phyloP scores from a whole-genome alignment of 352 stramenopile genomes.

The Phytophthora ohioensis region DNA sequence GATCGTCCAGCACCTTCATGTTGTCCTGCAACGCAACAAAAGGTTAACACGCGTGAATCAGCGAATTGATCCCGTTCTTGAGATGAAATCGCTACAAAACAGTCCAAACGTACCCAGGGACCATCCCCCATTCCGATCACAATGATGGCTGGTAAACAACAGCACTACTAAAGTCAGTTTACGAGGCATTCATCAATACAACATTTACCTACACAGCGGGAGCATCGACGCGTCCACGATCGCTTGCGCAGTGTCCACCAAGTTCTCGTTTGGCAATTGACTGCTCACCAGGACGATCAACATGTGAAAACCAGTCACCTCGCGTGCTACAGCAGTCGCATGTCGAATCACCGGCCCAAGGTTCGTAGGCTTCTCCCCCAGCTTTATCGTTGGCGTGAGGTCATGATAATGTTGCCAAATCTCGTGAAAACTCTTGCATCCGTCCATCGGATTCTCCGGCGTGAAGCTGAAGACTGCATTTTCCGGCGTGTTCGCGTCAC shows the following conservation, averaged over 20 bases:
- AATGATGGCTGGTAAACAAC: slow-evolving; percentile 43
- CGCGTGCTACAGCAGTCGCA: slow-evolving; percentile 53
- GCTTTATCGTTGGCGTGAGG: slow-evolving; percentile 60
- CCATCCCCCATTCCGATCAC: slow-evolving; percentile 64
- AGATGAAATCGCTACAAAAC: background rate
- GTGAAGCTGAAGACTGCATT: slow-evolving; percentile 56
- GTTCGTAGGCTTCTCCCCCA: slow-evolving; percentile 69
- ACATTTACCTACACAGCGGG: slow-evolving; percentile 58
- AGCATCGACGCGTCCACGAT: slow-evolving; percentile 76
- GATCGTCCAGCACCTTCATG: slow-evolving; percentile 82
- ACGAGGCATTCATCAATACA: background rate
- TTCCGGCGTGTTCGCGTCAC: slow-evolving; percentile 58
- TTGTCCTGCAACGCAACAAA: slow-evolving; percentile 52
- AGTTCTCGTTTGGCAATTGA: slow-evolving; percentile 65
- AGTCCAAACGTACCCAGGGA: slow-evolving; percentile 43
- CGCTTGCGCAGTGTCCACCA: slow-evolving; percentile 61
- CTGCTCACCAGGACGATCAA: slow-evolving; percentile 71
- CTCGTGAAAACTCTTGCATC: slow-evolving; percentile 64
- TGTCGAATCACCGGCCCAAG: slow-evolving; percentile 78
- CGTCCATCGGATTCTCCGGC: slow-evolving; percentile 41
- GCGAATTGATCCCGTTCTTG: background rate
- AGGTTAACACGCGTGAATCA: background rate
- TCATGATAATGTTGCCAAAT: slow-evolving; percentile 71
- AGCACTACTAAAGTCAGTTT: slow-evolving; percentile 12
- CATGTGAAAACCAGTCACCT: slow-evolving; percentile 76